These are phyloP conservation scores for Fragaria vesca DNA, from an alignment of 306 rosid species.

Conservation along the genomic window DNA sequence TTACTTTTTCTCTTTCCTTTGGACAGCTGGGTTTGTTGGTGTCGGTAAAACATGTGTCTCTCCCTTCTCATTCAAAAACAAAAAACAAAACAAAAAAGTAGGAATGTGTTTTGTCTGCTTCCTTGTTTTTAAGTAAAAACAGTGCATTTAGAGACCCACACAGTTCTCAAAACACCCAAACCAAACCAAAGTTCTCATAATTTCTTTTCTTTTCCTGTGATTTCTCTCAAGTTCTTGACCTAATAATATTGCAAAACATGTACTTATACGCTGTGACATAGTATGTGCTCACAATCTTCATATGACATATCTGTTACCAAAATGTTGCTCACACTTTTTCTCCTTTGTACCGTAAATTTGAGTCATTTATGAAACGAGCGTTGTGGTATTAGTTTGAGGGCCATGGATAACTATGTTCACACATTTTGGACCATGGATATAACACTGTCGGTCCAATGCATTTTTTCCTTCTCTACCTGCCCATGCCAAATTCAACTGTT, in stretches of 20 bases:
- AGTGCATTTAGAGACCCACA: neutral
- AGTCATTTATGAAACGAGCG: conserved; percentile 3
- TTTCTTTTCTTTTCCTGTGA: too few relatives aligned
- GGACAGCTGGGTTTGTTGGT: conserved; percentile 11
- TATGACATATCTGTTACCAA: neutral
- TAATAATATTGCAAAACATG: neutral
- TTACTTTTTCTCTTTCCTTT: neutral
- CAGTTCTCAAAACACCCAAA: neutral
- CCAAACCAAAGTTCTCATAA: neutral
- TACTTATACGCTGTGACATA: neutral
- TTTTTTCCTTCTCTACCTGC: neutral
- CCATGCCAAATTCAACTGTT: neutral
- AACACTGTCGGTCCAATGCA: neutral
- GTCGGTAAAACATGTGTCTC: conserved; percentile 15
- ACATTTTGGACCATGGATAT: conserved; percentile 2
- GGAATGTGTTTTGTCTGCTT: neutral
- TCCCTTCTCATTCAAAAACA: neutral
- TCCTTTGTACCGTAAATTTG: neutral
- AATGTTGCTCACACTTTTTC: neutral
- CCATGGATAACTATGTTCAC: neutral
- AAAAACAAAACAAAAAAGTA: neutral
- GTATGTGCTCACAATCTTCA: neutral
- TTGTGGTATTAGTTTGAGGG: conserved; percentile 2
- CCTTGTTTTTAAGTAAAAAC: neutral
- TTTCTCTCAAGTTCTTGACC: neutral